Evolutionary conservation across 352 stramenopile species (phyloP), one percentile per base, ranked within the genome.

Genomic region (Phytophthora foliorum): DNA sequence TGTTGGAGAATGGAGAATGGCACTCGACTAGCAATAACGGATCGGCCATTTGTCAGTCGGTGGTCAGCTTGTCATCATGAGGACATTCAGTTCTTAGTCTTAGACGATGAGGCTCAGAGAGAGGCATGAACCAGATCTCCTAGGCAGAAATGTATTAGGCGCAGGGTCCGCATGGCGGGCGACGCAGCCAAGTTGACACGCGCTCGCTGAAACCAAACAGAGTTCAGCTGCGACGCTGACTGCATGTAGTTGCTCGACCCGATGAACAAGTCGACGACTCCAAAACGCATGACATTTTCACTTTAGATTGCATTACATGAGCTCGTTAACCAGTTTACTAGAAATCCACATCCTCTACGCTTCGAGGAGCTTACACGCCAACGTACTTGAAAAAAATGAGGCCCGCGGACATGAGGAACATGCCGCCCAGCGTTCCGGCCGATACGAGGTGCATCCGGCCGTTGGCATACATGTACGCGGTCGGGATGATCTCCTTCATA

Each of bases 401-500:
- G 31, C 86, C 94, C 1, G 85, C 62, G 14, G 93, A 77, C 77
- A 98, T 98, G 60, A 98, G 69, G 34, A 82, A 78, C 86, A 98
- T 97, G 46, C 93, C 93, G 21, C 62, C 53, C 51, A 97, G 78
- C 25, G 92, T 84, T 16, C 89, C 91, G 29, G 92, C 69, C 6
- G 93, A 94, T 6, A 98, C 88, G 54, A 97, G 80, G 44, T 90
- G 78, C 41, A 87, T 95, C 56, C 97, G 80, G 29, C 89, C 81
- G 25, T 88, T 83, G 41, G 95, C 92, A 58, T 98, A 98, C 69
- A 89, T 88, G 83, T 97, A 93, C 4, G 93, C 94, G 2, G 95
- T 98, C 4, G 94, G 96, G 27, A 98, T 75, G 36, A 98, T 81
- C 72, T 98, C 95, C 63, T 94, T 93, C 57, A 97, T 74, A 48